Percentiles rank a stretch among this genome's conserved stretches.
These are phyloP conservation scores for Panicum hallii DNA, from an alignment of 202 grass and related monocot species.

Conservation along the genomic window DNA sequence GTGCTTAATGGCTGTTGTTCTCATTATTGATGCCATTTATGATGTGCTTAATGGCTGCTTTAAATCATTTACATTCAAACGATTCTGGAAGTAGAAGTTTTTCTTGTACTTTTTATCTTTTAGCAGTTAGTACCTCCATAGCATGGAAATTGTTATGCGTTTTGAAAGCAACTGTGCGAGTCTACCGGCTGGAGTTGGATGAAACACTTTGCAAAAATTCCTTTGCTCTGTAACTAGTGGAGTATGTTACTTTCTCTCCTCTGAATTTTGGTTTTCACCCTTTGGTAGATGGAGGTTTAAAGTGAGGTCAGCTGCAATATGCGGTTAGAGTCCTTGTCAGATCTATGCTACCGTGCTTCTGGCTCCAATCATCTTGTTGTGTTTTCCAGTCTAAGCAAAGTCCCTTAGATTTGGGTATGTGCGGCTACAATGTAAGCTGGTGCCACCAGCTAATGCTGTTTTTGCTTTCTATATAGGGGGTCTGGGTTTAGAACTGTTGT, in stretches of 20 bases:
- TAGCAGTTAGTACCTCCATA: neutral
- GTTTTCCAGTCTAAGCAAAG: conserved; percentile 1
- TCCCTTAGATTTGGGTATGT: neutral
- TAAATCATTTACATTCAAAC: neutral
- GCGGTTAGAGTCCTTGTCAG: neutral
- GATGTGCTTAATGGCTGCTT: conserved; percentile 13
- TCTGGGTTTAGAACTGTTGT: no score
- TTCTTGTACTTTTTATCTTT: neutral
- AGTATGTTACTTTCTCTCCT: neutral
- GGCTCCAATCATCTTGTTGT: neutral
- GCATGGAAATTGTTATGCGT: neutral
- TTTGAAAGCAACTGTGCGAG: neutral
- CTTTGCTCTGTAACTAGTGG: neutral
- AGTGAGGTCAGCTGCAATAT: neutral
- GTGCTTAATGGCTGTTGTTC: no score
- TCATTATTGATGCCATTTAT: no score
- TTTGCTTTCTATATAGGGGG: neutral
- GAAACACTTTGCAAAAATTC: neutral
- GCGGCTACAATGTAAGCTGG: neutral
- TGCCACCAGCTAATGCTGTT: neutral
- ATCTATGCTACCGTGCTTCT: neutral
- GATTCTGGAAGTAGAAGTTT: neutral
- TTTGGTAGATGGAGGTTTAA: neutral
- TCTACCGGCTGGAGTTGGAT: neutral
- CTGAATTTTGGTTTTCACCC: neutral